Conservation (phyloP, 164 flowering plant species). For the Chimonanthus praecox region DNA sequence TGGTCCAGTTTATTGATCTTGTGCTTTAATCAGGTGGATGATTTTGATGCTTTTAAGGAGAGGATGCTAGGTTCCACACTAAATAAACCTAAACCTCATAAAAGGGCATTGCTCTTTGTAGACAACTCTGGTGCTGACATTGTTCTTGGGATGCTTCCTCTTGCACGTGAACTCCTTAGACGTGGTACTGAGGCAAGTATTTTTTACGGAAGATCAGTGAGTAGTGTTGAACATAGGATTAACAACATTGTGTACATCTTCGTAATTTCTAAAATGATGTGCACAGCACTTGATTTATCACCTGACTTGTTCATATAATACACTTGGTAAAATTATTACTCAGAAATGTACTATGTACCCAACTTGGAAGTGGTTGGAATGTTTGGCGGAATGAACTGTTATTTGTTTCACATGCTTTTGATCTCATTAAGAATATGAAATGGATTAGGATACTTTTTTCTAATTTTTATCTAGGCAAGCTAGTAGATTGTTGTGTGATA, state of each 20-base stretch:
- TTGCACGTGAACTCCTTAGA: conserved; percentile 91
- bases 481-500: too few species aligned
- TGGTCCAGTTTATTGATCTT: neutral
- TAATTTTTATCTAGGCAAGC: too few species aligned
- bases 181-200: conserved; percentile 88
- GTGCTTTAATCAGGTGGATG: conserved; percentile 65
- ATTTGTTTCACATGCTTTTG: too few species aligned
- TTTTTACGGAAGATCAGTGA: too few species aligned
- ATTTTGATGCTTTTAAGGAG: conserved; percentile 74
- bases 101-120: conserved; percentile 93
- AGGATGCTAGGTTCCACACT: conserved; percentile 83
- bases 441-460: too few species aligned
- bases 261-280: neutral
- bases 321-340: too few species aligned
- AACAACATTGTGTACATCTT: neutral
- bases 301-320: too few species aligned
- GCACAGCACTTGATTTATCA: neutral
- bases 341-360: too few species aligned
- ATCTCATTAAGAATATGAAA: too few species aligned
- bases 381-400: too few species aligned
- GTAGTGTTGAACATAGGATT: too few species aligned
- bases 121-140: conserved; percentile 98
- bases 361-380: too few species aligned
- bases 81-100: conserved; percentile 51
- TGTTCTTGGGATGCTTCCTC: conserved; percentile 96